Base-by-base conservation (phyloP, 257 asterid genomes). In the Capsicum rhomboideum region DNA sequence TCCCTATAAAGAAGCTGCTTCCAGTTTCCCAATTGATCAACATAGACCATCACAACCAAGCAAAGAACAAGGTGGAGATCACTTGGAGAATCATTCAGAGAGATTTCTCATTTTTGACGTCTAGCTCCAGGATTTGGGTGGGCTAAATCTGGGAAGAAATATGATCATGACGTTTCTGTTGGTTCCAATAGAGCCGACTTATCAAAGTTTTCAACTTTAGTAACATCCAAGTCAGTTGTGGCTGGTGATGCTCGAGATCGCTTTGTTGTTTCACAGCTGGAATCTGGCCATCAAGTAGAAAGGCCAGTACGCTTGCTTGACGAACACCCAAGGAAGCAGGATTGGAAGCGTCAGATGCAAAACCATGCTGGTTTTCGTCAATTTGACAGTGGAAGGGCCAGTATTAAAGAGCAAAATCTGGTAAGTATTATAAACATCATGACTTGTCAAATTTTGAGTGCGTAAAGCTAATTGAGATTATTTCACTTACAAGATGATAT, bases 91-190 rank as follows among this genome's bases (percentile, higher is more conserved):
- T 68, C 89, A 75, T 40, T 71, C 88, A 3, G 87, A 87, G 77
- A 88, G 90, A 83, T 69, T 85, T 91, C 92, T 75, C 86, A 90
- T 63, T 93, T 97, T 2, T 96, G 97, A 37, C 98, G 96, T 75
- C 89, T 95, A 82, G 93, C 89, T 59, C 91, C 94, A 6, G 89
- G 90, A 18, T 58, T 86, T 82, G 93, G 87, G 28, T 90, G 95
- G 94, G 84, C 84, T 40, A 82, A 80, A 21, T 82, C 90, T 8
- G 88, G 85, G 46, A 89, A 88, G 91, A 89, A 87, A 74, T 84
- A 86, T n/a, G 85, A 86, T 77, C 63, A 77, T 10, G 89, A 91
- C 56, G 64, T 66, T 82, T 75, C 92, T 59, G 67, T 84, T 23
- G 54, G 69, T 80, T 82, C 94, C 29, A 64, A 84, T 18, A 84